phyloP scores from a whole-genome alignment of 805 yeast genomes.

The Grigorovia transvaalensis region DNA sequence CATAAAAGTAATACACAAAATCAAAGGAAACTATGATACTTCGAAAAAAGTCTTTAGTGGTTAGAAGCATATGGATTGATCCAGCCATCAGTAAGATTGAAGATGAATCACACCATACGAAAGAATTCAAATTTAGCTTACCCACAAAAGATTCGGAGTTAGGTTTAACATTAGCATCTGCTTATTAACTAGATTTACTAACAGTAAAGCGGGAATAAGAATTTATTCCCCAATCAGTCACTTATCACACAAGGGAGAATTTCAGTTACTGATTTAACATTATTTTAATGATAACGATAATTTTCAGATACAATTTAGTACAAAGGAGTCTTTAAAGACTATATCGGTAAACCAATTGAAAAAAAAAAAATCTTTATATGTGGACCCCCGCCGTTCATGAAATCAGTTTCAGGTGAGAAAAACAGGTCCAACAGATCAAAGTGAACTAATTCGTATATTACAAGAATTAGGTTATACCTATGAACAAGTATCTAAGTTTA shows the following conservation, averaged over 20 bases:
- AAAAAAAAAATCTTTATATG: constrained; percentile 71
- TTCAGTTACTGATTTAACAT: constrained; percentile 64
- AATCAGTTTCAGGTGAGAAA: constrained; percentile 80
- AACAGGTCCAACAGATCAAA: constrained; percentile 73
- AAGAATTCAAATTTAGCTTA: constrained; percentile 59
- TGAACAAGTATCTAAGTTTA: constrained; percentile 82
- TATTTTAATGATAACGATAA: constrained; percentile 16
- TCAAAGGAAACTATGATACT: too few relatives aligned
- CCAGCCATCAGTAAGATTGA: constrained; percentile 40
- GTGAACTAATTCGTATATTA: constrained; percentile 79
- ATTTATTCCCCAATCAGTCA: constrained; percentile 83
- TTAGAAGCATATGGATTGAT: constrained; percentile 62
- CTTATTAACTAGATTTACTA: constrained; percentile 75
- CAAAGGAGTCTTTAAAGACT: constrained; percentile 58
- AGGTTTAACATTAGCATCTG: constrained; percentile 74
- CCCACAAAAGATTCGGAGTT: constrained; percentile 55
- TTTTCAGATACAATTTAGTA: constrained; percentile 57
- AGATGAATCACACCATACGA: constrained; percentile 52
- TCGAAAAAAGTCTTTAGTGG: constrained; percentile 45
- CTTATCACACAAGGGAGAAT: constrained; percentile 54
- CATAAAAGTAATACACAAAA: too few relatives aligned
- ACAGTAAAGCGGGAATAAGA: constrained; percentile 80
- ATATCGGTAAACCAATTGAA: constrained; percentile 57
- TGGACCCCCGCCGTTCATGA: too few relatives aligned
- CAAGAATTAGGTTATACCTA: constrained; percentile 80